These are phyloP conservation scores for Pyrenophora tritici-repentis DNA, from an alignment of 2,329 filamentous ascomycete species.

Conservation along the genomic window DNA sequence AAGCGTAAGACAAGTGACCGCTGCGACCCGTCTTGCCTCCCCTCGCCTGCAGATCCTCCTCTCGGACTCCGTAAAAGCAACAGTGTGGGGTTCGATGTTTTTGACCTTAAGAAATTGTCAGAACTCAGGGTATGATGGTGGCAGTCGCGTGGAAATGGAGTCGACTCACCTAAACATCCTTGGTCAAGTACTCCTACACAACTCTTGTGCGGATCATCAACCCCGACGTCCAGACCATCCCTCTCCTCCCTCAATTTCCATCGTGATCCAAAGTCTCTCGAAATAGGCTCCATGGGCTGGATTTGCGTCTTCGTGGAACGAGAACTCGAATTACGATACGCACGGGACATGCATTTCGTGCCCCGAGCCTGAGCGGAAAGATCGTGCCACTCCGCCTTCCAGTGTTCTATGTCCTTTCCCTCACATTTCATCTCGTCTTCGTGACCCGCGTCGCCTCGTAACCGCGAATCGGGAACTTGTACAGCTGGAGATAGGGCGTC, in stretches of 20 bases:
- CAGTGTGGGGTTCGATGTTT: no score
- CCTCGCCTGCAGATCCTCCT: no score
- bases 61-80: no score
- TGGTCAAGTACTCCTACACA: background rate
- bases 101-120: background rate
- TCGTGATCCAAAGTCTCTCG: background rate
- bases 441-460: constrained; percentile 3
- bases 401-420: constrained; percentile 2
- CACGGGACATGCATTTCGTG: background rate
- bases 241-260: background rate
- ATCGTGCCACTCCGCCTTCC: constrained; percentile 4
- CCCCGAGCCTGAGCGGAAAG: background rate
- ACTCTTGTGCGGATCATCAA: no score
- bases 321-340: constrained; percentile 4
- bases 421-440: background rate
- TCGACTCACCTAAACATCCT: background rate
- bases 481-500: background rate
- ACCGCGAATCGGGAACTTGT: background rate
- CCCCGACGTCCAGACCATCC: background rate
- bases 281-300: background rate
- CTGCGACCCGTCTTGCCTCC: background rate
- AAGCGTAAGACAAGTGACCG: no score
- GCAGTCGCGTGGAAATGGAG: background rate
- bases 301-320: background rate
- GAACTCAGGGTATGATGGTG: background rate